Evolutionary conservation across 345 rosid genomes (phyloP).

Genomic region (Lumnitzera racemosa): DNA sequence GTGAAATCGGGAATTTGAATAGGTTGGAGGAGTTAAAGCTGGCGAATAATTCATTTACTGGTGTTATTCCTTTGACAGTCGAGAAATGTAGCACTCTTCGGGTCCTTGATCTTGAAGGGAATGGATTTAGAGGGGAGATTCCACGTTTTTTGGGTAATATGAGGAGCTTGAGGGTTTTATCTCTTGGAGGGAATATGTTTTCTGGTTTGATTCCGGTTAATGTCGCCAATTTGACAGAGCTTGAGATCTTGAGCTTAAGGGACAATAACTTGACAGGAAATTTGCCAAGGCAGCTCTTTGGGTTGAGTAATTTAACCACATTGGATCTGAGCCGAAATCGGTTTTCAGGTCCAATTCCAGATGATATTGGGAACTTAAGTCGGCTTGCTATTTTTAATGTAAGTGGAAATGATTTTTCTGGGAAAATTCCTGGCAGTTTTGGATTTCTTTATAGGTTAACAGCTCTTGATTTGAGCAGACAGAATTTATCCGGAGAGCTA

Average conservation of each 20-base stretch:
- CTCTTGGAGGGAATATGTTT: slow-evolving; percentile 57
- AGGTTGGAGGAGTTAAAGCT: slow-evolving; percentile 51
- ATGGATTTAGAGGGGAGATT: slow-evolving; percentile 47
- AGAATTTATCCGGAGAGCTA: slow-evolving; percentile 55
- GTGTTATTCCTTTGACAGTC: slow-evolving; percentile 51
- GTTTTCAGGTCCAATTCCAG: slow-evolving; percentile 51
- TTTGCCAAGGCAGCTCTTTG: slow-evolving; percentile 54
- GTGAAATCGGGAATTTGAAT: slow-evolving; percentile 46
- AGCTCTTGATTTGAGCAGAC: slow-evolving; percentile 54
- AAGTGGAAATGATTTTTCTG: slow-evolving; percentile 50
- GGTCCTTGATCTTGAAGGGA: slow-evolving; percentile 66
- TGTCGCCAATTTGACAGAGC: slow-evolving; percentile 36
- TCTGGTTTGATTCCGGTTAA: slow-evolving; percentile 58
- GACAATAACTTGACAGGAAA: slow-evolving; percentile 50
- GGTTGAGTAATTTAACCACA: slow-evolving; percentile 45
- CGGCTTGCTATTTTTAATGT: slow-evolving; percentile 36
- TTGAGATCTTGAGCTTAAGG: slow-evolving; percentile 47
- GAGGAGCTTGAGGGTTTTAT: slow-evolving; percentile 45
- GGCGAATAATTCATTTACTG: slow-evolving; percentile 64
- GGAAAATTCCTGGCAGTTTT: slow-evolving; percentile 41
- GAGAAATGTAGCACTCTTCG: slow-evolving; percentile 54
- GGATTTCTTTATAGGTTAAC: slow-evolving; percentile 48
- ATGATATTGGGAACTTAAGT: slow-evolving; percentile 46
- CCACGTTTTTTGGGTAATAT: slow-evolving; percentile 58
- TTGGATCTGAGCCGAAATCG: slow-evolving; percentile 63